A percentile compares a stretch with the other conserved stretches of the same genome.
Conservation (phyloP, 352 stramenopile genomes). For the Sclerospora graminicola region DNA sequence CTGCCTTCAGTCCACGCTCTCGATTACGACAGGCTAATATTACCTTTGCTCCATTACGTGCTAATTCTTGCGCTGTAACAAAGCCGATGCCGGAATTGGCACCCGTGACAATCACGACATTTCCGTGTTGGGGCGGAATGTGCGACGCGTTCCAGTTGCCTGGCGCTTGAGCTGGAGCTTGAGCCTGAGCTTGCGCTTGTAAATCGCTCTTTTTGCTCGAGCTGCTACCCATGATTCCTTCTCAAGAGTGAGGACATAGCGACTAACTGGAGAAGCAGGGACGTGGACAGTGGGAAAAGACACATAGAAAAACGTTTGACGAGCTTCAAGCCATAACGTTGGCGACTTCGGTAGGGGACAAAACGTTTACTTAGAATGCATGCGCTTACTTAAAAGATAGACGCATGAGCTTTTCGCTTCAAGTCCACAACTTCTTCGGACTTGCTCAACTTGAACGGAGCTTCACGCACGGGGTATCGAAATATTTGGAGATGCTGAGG, state of each 20-base stretch:
- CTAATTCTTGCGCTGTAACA: conserved; percentile 44
- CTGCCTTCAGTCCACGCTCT: conserved; percentile 15
- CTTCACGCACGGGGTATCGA: conserved; percentile 29
- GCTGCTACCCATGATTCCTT: neutral
- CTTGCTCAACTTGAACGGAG: conserved; percentile 16
- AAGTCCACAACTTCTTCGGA: conserved; percentile 28
- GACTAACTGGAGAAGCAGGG: neutral
- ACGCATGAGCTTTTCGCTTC: conserved; percentile 24
- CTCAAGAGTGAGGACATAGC: no score
- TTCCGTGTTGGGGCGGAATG: conserved; percentile 33
- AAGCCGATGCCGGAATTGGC: conserved; percentile 72
- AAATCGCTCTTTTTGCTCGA: neutral
- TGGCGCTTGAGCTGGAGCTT: conserved; percentile 8
- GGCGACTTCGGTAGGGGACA: no score
- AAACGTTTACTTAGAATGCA: no score
- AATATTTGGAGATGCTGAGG: conserved; percentile 12
- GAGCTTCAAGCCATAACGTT: no score
- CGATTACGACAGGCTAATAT: conserved; percentile 66
- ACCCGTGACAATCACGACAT: conserved; percentile 62
- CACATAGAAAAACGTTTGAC: no score
- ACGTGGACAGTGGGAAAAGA: neutral
- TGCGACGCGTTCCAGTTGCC: conserved; percentile 15
- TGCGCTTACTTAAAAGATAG: conserved; percentile 16
- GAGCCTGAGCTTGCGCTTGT: neutral
- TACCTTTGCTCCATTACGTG: conserved; percentile 45